These are phyloP conservation scores for Torulaspora pretoriensis DNA, from an alignment of 1,139 yeast species.

Conservation along the genomic window DNA sequence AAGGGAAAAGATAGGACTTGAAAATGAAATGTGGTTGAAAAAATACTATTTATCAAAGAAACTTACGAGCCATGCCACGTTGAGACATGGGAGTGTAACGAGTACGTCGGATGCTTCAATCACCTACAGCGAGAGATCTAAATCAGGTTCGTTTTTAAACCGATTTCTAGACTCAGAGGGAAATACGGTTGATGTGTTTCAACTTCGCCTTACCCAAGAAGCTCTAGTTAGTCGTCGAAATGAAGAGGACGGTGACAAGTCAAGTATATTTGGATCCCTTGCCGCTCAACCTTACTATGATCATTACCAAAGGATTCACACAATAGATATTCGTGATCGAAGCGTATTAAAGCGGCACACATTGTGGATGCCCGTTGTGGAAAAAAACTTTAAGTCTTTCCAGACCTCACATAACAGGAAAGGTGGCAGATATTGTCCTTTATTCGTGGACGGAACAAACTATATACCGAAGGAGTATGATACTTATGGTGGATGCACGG, in stretches of 20 bases:
- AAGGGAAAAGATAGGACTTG: slow-evolving; percentile 14
- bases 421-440: slow-evolving; percentile 23
- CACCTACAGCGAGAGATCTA: slow-evolving; percentile 16
- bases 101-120: slow-evolving; percentile 22
- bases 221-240: slow-evolving; percentile 3
- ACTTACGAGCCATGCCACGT: slow-evolving; percentile 9
- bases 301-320: slow-evolving; percentile 27
- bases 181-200: slow-evolving; percentile 19
- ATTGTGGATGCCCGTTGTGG: slow-evolving; percentile 28
- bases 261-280: slow-evolving; percentile 6
- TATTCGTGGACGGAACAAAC: slow-evolving; percentile 26
- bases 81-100: slow-evolving; percentile 23
- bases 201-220: slow-evolving; percentile 5
- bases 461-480: slow-evolving; percentile 25
- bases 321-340: slow-evolving; percentile 21
- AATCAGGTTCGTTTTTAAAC: slow-evolving; percentile 14
- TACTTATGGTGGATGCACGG: slow-evolving; percentile 23
- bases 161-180: slow-evolving; percentile 17
- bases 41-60: slow-evolving; percentile 22
- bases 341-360: slow-evolving; percentile 26
- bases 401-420: slow-evolving; percentile 6
- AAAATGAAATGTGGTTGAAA: slow-evolving; percentile 22
- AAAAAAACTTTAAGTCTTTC: slow-evolving; percentile 14
- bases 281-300: slow-evolving; percentile 24
- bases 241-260: slow-evolving; percentile 9